phyloP scores from a whole-genome alignment of 164 flowering plant genomes.

The grape (Vitis vinifera) region ASM3070453v1 NC_081816.1:9817501-9818000 shows the following conservation, averaged over 20 bases:
- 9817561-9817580: not conserved
- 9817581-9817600: not conserved
- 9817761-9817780: conserved; percentile 43
- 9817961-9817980: conserved; percentile 6
- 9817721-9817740: conserved; percentile 34
- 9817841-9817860: conserved; percentile 51
- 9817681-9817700: conserved; percentile 40
- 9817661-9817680: conserved; percentile 34
- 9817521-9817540: not conserved
- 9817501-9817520: not conserved
- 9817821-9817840: conserved; percentile 55
- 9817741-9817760: conserved; percentile 41
- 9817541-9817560: not conserved
- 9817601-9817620: not conserved
- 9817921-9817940: conserved; percentile 67
- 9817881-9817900: conserved; percentile 56
- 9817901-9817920: conserved; percentile 71
- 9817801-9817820: conserved; percentile 43
- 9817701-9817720: conserved; percentile 44
- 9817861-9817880: conserved; percentile 64
- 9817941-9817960: conserved; percentile 76
- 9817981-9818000: not conserved
- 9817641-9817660: conserved; percentile 31
- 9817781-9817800: conserved; percentile 56
- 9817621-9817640: not conserved